Percentiles rank a stretch among this genome's conserved stretches.
These are phyloP conservation scores for Penicillium italicum DNA, from an alignment of 2,329 filamentous ascomycete genomes.

Conservation along the genomic window DNA sequence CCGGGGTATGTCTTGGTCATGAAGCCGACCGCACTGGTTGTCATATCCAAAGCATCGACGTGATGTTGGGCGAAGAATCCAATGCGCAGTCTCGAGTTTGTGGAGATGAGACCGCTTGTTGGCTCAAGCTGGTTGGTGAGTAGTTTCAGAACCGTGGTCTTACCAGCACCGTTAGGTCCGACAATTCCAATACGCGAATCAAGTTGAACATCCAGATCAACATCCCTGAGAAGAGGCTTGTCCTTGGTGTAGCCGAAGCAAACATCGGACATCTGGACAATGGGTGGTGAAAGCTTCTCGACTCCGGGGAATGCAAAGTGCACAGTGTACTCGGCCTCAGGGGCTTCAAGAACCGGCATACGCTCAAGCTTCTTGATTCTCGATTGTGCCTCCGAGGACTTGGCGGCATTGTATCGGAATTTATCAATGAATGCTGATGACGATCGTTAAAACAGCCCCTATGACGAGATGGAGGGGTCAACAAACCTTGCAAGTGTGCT, in stretches of 20 bases:
- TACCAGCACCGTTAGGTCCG: constrained; percentile 98
- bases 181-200: constrained; percentile 98
- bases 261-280: constrained; percentile 94
- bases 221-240: constrained; percentile 73
- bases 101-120: constrained; percentile 75
- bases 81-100: constrained; percentile 81
- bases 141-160: constrained; percentile 97
- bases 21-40: constrained; percentile 84
- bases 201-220: constrained; percentile 94
- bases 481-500: constrained; percentile 73
- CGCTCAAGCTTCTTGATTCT: constrained; percentile 98
- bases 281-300: constrained; percentile 94
- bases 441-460: constrained; percentile 5
- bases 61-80: constrained; percentile 99
- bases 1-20: constrained; percentile 92
- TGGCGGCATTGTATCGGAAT: constrained; percentile 98
- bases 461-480: background rate
- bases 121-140: constrained; percentile 81
- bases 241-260: constrained; percentile 83
- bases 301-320: constrained; percentile 97
- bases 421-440: constrained; percentile 87
- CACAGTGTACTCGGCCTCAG: constrained; percentile 91
- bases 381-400: constrained; percentile 96
- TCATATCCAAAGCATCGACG: constrained; percentile 91
- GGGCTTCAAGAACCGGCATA: constrained; percentile 87